These are phyloP conservation scores for Tetradesmus lagerheimii DNA, from an alignment of 139 green algal genomes.

Conservation along the genomic window DNA sequence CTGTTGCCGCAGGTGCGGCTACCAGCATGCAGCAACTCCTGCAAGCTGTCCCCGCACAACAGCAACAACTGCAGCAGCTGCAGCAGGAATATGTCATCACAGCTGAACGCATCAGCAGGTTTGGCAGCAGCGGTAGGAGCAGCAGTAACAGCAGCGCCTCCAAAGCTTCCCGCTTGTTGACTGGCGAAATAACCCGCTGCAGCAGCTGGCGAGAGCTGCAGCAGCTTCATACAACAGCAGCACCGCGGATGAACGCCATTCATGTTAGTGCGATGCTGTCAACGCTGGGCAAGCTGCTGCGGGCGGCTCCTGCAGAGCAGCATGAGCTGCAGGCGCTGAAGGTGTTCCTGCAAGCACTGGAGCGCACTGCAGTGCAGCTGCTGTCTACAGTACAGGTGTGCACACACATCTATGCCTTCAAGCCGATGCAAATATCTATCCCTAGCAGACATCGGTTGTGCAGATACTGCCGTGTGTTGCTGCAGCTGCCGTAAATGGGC, in stretches of 20 bases:
- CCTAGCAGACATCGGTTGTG: background rate
- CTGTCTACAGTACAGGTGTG: constrained; percentile 17
- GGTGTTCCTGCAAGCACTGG: constrained; percentile 22
- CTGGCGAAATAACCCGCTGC: background rate
- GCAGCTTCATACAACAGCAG: background rate
- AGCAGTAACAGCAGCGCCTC: background rate
- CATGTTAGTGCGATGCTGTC: constrained; percentile 33
- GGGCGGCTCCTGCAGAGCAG: background rate
- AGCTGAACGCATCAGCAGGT: background rate
- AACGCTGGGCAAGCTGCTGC: constrained; percentile 10
- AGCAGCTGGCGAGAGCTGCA: constrained; percentile 15
- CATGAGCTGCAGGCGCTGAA: constrained; percentile 10
- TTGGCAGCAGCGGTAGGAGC: background rate
- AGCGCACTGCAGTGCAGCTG: background rate
- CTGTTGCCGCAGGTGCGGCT: background rate
- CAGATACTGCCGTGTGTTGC: background rate
- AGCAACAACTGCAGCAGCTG: background rate
- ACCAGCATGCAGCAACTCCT: background rate
- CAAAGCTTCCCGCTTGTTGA: background rate
- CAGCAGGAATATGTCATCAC: background rate
- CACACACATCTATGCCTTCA: background rate
- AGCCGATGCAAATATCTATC: no score
- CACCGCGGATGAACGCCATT: background rate
- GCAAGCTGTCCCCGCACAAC: background rate
- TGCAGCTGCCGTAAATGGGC: background rate